Percentiles rank a stretch among this genome's conserved stretches.
phyloP scores from a whole-genome alignment of 768 basidiomycete species.

The Lentinula raphanica region DNA sequence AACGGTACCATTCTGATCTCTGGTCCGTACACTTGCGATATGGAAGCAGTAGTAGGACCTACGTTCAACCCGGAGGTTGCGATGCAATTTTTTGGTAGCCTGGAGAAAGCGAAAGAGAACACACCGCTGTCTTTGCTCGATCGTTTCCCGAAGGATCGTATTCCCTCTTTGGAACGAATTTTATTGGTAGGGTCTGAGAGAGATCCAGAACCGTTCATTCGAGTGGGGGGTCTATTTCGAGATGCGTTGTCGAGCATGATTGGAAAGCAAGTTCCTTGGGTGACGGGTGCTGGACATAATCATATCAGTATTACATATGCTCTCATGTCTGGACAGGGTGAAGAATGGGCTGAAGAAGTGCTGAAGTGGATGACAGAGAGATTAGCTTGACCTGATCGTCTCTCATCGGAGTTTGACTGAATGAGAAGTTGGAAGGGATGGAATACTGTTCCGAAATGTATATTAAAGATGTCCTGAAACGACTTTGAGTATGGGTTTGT shows the following conservation, averaged over 20 bases:
- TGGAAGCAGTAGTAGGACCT: constrained; percentile 17
- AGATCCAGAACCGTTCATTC: constrained; percentile 44
- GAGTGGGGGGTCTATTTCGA: constrained; percentile 32
- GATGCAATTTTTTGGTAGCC: constrained; percentile 33
- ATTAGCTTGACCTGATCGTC: too few species aligned
- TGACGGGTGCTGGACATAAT: constrained; percentile 51
- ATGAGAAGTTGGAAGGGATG: too few species aligned
- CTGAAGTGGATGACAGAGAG: constrained; percentile 28
- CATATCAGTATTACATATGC: constrained; percentile 54
- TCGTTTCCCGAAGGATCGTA: constrained; percentile 25
- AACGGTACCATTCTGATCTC: constrained; percentile 42
- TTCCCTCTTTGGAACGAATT: constrained; percentile 39
- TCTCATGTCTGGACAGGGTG: constrained; percentile 50
- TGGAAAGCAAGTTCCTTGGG: constrained; percentile 24
- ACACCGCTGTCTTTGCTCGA: constrained; percentile 38
- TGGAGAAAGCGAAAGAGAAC: constrained; percentile 30
- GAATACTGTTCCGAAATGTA: too few species aligned
- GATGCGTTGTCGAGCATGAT: constrained; percentile 31
- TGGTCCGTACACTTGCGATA: constrained; percentile 37
- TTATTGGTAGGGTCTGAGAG: constrained; percentile 46
- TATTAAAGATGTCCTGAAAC: too few species aligned
- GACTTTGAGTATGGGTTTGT: too few species aligned
- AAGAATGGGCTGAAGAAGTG: constrained; percentile 55
- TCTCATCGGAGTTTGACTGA: neutral
- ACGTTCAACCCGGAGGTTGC: constrained; percentile 24